These are phyloP conservation scores for Pleurotus pulmonarius DNA, from an alignment of 768 basidiomycete genomes.

Conservation along the genomic window DNA sequence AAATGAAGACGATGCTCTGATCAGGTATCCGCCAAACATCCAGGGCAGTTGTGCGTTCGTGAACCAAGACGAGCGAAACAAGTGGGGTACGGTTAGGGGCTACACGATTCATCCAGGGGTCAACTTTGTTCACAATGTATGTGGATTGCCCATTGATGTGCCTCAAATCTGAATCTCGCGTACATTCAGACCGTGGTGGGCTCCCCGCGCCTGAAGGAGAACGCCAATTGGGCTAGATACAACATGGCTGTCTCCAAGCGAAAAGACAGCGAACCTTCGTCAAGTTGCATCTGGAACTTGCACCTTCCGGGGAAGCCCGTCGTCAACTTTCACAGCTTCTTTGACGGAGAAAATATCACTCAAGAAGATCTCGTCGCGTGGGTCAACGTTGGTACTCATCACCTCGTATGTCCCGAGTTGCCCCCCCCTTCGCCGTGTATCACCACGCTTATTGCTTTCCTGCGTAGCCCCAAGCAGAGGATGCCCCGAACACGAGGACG, in stretches of 20 bases:
- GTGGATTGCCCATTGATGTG: neutral
- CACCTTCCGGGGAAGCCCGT: slow-evolving; percentile 54
- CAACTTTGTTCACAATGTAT: slow-evolving; percentile 48
- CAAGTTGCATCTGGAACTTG: slow-evolving; percentile 59
- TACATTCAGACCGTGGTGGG: slow-evolving; percentile 46
- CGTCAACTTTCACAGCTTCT: slow-evolving; percentile 60
- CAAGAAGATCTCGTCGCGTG: slow-evolving; percentile 67
- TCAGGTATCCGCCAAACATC: slow-evolving; percentile 51
- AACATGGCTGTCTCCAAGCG: slow-evolving; percentile 53
- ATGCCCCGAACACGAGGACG: slow-evolving; percentile 57
- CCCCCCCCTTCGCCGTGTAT: too few species aligned
- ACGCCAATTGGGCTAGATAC: slow-evolving; percentile 66
- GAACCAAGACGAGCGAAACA: slow-evolving; percentile 48
- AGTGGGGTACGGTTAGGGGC: slow-evolving; percentile 55
- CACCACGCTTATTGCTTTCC: too few species aligned
- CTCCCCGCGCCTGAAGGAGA: slow-evolving; percentile 55
- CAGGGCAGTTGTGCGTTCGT: slow-evolving; percentile 57
- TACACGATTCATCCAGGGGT: slow-evolving; percentile 61
- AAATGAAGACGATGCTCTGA: slow-evolving; percentile 46
- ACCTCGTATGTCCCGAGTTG: slow-evolving; percentile 34
- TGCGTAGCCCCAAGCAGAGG: slow-evolving; percentile 55
- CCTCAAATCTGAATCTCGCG: neutral
- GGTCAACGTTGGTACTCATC: slow-evolving; percentile 67
- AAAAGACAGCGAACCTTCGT: slow-evolving; percentile 60
- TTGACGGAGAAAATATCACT: slow-evolving; percentile 58